phyloP scores from a whole-genome alignment of 768 basidiomycete species.

The Clitopilus passeckerianus region DNA sequence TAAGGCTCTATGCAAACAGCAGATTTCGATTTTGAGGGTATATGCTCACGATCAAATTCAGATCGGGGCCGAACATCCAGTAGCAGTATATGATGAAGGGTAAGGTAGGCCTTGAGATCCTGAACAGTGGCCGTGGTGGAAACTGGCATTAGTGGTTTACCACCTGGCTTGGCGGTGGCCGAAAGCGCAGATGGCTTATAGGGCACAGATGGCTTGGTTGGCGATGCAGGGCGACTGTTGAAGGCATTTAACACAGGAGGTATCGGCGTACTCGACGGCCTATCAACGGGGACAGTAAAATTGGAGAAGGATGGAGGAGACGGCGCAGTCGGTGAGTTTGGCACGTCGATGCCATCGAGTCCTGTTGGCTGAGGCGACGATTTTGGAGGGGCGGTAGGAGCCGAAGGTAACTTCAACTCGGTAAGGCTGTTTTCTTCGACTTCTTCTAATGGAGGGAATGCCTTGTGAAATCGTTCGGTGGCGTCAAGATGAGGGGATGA shows the following conservation, averaged over 20 bases:
- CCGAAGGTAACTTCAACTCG: conserved; percentile 41
- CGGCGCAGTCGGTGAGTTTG: conserved; percentile 8
- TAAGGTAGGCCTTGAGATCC: conserved; percentile 54
- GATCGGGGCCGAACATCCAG: conserved; percentile 80
- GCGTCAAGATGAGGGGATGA: conserved; percentile 46
- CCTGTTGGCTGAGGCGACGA: neutral
- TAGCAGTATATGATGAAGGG: conserved; percentile 59
- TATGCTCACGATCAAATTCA: conserved; percentile 72
- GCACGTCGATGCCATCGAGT: neutral
- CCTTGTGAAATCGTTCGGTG: conserved; percentile 49
- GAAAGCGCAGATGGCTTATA: conserved; percentile 37
- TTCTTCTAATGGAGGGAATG: conserved; percentile 79
- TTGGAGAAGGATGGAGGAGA: conserved; percentile 27
- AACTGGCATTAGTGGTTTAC: conserved; percentile 47
- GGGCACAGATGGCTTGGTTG: conserved; percentile 30
- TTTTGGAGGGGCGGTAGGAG: conserved; percentile 28
- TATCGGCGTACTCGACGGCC: conserved; percentile 70
- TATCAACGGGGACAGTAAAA: conserved; percentile 38
- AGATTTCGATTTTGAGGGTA: conserved; percentile 39
- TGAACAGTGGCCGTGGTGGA: conserved; percentile 57
- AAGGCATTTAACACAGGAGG: conserved; percentile 53
- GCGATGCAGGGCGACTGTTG: conserved; percentile 61
- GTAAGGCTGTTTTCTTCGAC: conserved; percentile 47
- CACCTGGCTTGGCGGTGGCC: conserved; percentile 23
- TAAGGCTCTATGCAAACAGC: conserved; percentile 82